Conservation (phyloP, 1,284 basidiomycete species). For the Cryptococcus floricola region DNA sequence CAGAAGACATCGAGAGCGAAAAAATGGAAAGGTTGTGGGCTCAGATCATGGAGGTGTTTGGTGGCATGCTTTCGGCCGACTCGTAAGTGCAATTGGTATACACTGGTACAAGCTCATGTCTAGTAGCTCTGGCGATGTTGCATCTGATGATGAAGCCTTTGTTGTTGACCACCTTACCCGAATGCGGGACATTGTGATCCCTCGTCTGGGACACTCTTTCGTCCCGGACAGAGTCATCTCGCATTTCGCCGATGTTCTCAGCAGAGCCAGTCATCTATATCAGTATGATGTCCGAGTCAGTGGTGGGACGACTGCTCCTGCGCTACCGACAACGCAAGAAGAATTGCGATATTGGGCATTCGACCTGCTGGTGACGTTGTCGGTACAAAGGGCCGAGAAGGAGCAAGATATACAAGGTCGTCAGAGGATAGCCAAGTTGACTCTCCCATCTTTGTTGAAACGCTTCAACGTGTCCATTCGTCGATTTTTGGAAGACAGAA, state of each 20-base stretch:
- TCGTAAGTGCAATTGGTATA: conserved; percentile 55
- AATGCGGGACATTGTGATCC: conserved; percentile 72
- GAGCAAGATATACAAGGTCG: neutral
- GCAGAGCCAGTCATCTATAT: conserved; percentile 71
- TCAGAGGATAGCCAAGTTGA: conserved; percentile 58
- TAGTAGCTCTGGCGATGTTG: conserved; percentile 57
- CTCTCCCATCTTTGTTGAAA: conserved; percentile 65
- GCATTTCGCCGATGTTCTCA: conserved; percentile 67
- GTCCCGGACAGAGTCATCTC: conserved; percentile 70
- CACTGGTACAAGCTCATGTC: neutral
- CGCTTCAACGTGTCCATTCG: conserved; percentile 67
- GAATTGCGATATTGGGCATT: conserved; percentile 92
- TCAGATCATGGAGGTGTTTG: conserved; percentile 77
- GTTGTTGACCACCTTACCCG: conserved; percentile 75
- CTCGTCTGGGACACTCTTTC: conserved; percentile 63
- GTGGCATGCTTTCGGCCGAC: conserved; percentile 76
- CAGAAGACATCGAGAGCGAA: conserved; percentile 57
- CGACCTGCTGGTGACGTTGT: conserved; percentile 65
- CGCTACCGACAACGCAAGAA: conserved; percentile 63
- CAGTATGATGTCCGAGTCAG: conserved; percentile 26
- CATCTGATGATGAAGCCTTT: conserved; percentile 80
- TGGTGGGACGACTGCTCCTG: conserved; percentile 35
- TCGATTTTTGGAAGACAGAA: conserved; percentile 75
- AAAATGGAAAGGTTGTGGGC: conserved; percentile 75
- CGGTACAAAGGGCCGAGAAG: neutral